Conservation (phyloP, 192 early-diverging fungal genomes). For the Podila epicladia region DNA sequence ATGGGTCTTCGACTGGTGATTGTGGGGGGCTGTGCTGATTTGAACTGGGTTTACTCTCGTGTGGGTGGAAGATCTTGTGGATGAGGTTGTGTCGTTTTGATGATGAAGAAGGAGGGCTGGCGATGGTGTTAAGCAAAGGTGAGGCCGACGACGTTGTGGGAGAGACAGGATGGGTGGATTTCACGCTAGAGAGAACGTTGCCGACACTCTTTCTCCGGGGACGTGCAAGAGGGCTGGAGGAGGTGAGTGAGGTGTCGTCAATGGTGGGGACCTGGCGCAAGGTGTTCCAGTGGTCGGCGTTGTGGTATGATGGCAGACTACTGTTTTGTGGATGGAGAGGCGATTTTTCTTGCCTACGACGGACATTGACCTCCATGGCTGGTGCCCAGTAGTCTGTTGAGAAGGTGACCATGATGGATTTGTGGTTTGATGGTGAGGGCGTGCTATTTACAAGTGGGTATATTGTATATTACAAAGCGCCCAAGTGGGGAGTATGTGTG, state of each 20-base stretch:
- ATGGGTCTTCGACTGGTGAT: conserved; percentile 26
- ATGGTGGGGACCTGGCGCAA: conserved; percentile 20
- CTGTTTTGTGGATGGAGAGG: conserved; percentile 1
- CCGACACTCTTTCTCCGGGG: conserved; percentile 10
- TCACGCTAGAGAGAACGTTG: background rate
- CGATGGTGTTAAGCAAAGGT: background rate
- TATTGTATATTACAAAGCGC: background rate
- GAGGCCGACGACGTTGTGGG: background rate
- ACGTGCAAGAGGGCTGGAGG: background rate
- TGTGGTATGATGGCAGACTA: background rate
- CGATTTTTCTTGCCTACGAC: conserved; percentile 42
- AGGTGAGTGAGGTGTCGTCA: conserved; percentile 9
- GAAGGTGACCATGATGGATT: conserved; percentile 53
- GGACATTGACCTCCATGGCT: conserved; percentile 54
- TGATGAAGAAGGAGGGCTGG: conserved; percentile 24
- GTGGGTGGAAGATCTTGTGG: conserved; percentile 46
- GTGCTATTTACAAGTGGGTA: background rate
- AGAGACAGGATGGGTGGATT: background rate
- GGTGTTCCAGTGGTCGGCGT: conserved; percentile 33
- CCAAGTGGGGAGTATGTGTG: too few species aligned
- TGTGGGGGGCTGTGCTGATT: conserved; percentile 11
- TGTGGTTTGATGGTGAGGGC: background rate
- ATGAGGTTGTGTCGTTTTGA: conserved; percentile 44
- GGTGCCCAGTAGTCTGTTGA: conserved; percentile 61
- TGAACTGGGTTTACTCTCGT: conserved; percentile 15